Conservation (phyloP, 2,329 filamentous ascomycete genomes). For the Colletotrichum sp. region DNA sequence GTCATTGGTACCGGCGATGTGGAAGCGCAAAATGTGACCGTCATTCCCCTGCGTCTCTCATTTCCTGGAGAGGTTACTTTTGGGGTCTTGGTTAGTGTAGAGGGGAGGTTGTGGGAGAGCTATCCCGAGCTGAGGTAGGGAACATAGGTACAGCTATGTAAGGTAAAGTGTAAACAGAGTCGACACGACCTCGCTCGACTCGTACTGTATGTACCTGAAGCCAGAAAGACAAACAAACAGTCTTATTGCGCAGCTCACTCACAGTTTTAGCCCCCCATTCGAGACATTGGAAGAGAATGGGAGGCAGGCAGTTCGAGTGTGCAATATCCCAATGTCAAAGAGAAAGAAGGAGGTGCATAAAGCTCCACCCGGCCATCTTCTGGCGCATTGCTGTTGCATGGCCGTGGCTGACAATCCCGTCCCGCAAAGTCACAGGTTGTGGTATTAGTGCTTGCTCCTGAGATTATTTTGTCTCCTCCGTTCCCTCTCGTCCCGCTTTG, state of each 20-base stretch:
- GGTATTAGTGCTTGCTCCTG: background rate
- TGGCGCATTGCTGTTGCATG: conserved; percentile 1
- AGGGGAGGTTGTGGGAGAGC: background rate
- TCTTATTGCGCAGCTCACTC: background rate
- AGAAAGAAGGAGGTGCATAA: background rate
- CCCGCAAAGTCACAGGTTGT: background rate
- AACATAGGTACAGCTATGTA: background rate
- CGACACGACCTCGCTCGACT: background rate
- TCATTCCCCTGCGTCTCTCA: background rate
- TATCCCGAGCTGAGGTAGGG: background rate
- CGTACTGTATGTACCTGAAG: background rate
- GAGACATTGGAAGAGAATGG: background rate
- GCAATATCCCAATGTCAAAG: background rate
- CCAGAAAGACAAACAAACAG: background rate
- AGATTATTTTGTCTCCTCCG: conserved; percentile 14
- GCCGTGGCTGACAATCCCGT: conserved; percentile 3
- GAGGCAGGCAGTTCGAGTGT: background rate
- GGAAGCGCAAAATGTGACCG: background rate
- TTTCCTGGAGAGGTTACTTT: background rate
- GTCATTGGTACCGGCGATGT: background rate
- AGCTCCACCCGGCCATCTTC: background rate
- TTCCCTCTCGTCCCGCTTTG: conserved; percentile 7
- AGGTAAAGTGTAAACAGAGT: background rate
- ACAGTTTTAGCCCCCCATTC: background rate
- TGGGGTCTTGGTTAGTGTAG: background rate